phyloP scores from a whole-genome alignment of 805 yeast species.

The Candida glaebosa region DNA sequence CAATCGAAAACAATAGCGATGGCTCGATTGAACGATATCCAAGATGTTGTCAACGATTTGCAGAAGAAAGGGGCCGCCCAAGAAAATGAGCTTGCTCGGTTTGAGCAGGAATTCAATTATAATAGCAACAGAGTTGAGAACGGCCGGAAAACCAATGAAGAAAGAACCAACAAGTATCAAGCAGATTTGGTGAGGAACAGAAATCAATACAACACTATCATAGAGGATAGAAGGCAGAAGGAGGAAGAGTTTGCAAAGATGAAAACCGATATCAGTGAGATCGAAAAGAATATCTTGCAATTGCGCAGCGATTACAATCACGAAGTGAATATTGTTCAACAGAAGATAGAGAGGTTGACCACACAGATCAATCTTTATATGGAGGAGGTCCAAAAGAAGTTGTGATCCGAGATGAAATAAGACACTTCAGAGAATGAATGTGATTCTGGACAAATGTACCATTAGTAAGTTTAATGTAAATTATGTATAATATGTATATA shows the following conservation, averaged over 20 bases:
- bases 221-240: conserved; percentile 45
- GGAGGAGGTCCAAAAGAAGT: conserved; percentile 44
- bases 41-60: conserved; percentile 3
- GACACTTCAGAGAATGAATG: too few species aligned
- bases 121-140: conserved; percentile 47
- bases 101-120: conserved; percentile 45
- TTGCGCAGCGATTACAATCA: conserved; percentile 42
- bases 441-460: too few species aligned
- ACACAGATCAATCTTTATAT: conserved; percentile 54
- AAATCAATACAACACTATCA: conserved; percentile 44
- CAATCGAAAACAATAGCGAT: conserved; percentile 2
- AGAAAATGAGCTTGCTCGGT: conserved; percentile 27
- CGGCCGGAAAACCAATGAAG: conserved; percentile 40
- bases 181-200: conserved; percentile 43
- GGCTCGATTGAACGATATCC: conserved; percentile 3
- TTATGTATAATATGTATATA: conserved; percentile 1
- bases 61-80: conserved; percentile 5
- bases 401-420: conserved; percentile 5
- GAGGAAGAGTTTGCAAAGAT: conserved; percentile 49
- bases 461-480: background rate
- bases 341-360: conserved; percentile 53
- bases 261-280: conserved; percentile 43
- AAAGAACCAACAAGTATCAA: conserved; percentile 41
- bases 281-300: conserved; percentile 39
- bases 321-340: conserved; percentile 51